Evolutionary conservation across 345 rosid species (phyloP), one percentile per base, ranked within the genome.

Genomic region (Kandelia obovata): DNA sequence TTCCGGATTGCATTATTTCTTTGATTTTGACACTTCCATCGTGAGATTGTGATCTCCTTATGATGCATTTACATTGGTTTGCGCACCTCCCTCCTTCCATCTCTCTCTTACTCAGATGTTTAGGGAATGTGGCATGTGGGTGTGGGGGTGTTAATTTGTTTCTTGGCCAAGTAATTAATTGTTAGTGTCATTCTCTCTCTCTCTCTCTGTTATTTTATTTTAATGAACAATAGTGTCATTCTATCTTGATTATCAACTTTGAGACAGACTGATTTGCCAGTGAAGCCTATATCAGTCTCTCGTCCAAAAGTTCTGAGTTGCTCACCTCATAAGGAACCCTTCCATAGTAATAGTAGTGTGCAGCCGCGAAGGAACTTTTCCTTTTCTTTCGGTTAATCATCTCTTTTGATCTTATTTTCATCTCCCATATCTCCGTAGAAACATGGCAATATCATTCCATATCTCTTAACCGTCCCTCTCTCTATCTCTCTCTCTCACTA

Each of bases 381-480:
- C 84, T 78, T 84, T 86, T 89, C 92, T 83, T 87, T 69, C 75
- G 88, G 88, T 90, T 81, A 86, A 89, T 89, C 84, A 89, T 87
- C 78, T 74, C 39, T 13, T 65, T 58, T 80, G 66, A 70, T 72
- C 66, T 63, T 75, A 21, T 80, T 73, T 84, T 87, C 71, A 80
- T 25, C 30, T 72, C 83, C 21, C 83, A 80, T 61, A 80, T 86
- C 91, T 84, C 76, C 26, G 59, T 61, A 79, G 69, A 66, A 58
- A 65, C 81, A 81, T 79, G 83, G 77, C 84, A 70, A 0, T 74
- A 73, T 82, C 83, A 77, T 78, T 84, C 82, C 78, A 78, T 75
- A 83, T 83, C 82, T 80, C 81, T 62, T 71, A 61, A 59, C 53
- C 69, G 20, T 62, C 39, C 65, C 58, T 72, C 25, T 32, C 67